A percentile compares a stretch with the other conserved stretches of the same genome.
Evolutionary conservation across 331 rosid species (phyloP).

Genomic region (Saraca asoca): DNA sequence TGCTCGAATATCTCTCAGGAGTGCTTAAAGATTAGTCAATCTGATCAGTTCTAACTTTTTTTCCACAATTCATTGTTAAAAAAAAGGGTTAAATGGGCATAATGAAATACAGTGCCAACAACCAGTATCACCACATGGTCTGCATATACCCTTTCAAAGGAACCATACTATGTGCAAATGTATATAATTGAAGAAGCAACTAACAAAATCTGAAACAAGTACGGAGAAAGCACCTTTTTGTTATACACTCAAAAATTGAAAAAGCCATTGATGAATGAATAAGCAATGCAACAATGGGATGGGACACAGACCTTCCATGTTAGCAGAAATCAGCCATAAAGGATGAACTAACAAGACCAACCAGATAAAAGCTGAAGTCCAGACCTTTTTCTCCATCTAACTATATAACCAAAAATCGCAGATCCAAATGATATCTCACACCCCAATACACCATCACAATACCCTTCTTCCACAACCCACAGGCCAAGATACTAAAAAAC

Average conservation of each 20-base stretch:
- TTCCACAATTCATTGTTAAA: background rate
- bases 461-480: constrained; percentile 5
- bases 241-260: background rate
- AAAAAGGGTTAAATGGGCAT: background rate
- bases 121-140: background rate
- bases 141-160: constrained; percentile 4
- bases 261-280: constrained; percentile 18
- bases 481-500: constrained; percentile 39
- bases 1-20: too few relatives aligned
- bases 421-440: constrained; percentile 69
- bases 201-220: constrained; percentile 22
- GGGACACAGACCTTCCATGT: constrained; percentile 86
- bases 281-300: background rate
- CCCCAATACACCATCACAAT: constrained; percentile 57
- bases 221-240: background rate
- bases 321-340: constrained; percentile 77
- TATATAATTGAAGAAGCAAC: constrained; percentile 20
- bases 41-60: constrained; percentile 21
- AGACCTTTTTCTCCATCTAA: constrained; percentile 59
- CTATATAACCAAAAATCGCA: constrained; percentile 56
- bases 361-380: constrained; percentile 59
- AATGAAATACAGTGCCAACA: background rate
- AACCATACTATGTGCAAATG: constrained; percentile 16
- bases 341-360: constrained; percentile 62
- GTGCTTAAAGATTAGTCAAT: constrained; percentile 22